Evolutionary conservation across 768 basidiomycete species (phyloP), one percentile per base, ranked within the genome.

Genomic region (Lanmaoa pseudosensibilis): DNA sequence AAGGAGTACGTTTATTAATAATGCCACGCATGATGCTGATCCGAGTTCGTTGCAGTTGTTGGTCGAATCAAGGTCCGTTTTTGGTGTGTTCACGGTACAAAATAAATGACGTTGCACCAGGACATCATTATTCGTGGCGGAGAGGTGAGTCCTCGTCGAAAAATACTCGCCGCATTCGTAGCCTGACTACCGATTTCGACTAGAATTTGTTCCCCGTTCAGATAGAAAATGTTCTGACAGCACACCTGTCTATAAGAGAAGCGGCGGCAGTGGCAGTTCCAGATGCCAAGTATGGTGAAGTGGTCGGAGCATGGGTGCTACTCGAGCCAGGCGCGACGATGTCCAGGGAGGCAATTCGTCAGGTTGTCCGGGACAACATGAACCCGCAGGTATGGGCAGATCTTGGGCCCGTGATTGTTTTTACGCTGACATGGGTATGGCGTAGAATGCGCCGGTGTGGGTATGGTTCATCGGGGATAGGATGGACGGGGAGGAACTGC

Each of bases 51-150:
- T 7, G 7, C 47, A 92, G 90, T 92, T 54, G 89, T 91, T 46
- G 86, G 90, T 44, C 78, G 90, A 55, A 86, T 85, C 52, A 92
- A 92, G 80, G 86, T 85, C 60, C n/a, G 69, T 59, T 19, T 49
- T 10, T 37, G 7, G 15, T 18, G 8, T 52, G 18, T 34, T 44
- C 15, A 46, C 5, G 23, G 21, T 54, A 8, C 38, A 7, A 21
- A 19, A 50, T 53, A 2, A 57, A 40, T 56, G 44, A 65, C 50
- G 4, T 44, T 33, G 33, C 8, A 4, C 18, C 52, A 88, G 83
- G 91, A 93, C 68, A 83, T 92, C 50, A 91, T 93, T 61, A 92
- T 93, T 59, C 86, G 91, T 19, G 91, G 90, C 18, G 91, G 91
- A 59, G 91, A 93, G 79, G 88, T 87, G 57, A 12, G 73, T 45